A percentile compares a stretch with the other conserved stretches of the same genome.
phyloP scores from a whole-genome alignment of 371 early-diverging fungal genomes.

The Coemansia sp. region DNA sequence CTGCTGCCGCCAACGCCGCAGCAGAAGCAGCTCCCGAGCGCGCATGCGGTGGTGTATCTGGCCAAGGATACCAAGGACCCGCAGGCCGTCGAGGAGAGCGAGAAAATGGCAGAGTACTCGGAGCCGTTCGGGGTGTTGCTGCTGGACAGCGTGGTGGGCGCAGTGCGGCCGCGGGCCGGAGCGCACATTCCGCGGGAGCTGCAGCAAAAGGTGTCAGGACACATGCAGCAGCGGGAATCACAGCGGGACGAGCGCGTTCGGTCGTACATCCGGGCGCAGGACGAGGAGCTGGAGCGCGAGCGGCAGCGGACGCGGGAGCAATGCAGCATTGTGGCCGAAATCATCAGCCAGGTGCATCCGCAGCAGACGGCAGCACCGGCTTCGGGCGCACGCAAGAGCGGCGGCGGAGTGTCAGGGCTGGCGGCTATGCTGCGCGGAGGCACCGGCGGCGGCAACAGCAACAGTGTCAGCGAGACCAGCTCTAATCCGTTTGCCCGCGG shows the following conservation, averaged over 20 bases:
- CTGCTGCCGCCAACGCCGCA: not conserved
- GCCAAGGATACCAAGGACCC: conserved; percentile 22
- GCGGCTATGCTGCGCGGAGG: conserved; percentile 44
- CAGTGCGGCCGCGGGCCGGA: conserved; percentile 1
- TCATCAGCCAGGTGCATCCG: conserved; percentile 22
- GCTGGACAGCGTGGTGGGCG: conserved; percentile 4
- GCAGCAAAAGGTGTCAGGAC: conserved; percentile 29
- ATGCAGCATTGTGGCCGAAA: conserved; percentile 27
- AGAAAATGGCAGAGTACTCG: conserved; percentile 31
- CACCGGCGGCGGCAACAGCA: not conserved
- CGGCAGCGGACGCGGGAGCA: conserved; percentile 22
- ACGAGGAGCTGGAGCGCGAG: conserved; percentile 26
- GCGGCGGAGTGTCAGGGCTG: conserved; percentile 36
- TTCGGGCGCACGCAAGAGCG: conserved; percentile 2
- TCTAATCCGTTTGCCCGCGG: conserved; percentile 16
- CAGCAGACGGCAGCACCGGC: conserved; percentile 11
- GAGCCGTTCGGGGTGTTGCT: conserved; percentile 39
- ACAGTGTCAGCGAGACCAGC: not conserved
- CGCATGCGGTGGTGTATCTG: conserved; percentile 26
- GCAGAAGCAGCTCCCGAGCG: conserved; percentile 19
- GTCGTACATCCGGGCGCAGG: conserved; percentile 34
- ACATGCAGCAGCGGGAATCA: conserved; percentile 28
- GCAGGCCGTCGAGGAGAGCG: conserved; percentile 11
- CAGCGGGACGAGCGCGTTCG: conserved; percentile 40
- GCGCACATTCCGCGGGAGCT: conserved; percentile 40